Evolutionary conservation across 495 filamentous ascomycete species (phyloP), one percentile per base, ranked within the genome.

Genomic region (Friedmanniomyces endolithicus): DNA sequence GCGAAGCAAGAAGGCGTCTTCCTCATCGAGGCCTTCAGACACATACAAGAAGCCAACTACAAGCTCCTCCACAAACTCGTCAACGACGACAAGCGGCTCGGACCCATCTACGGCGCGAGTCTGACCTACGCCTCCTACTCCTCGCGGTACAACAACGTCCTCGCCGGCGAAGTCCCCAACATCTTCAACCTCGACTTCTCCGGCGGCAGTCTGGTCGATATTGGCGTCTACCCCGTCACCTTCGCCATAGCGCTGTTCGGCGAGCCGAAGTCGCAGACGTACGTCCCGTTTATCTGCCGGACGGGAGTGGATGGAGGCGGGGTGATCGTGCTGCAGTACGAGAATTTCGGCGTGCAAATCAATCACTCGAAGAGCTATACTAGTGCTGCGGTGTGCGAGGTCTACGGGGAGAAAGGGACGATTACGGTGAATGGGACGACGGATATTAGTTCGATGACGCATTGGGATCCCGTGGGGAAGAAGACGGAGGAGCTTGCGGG

Each of bases 291-390:
- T 25, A 65, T 60, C 22, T 59, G 65, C 19, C 24, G 27, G 33
- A 68, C 67, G n/a, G 68, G 67, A 1, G 65, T 60, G 14, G 68
- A 71, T 48, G 68, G 64, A 0, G 68, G 68, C 11, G 60, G 59
- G 0, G 43, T 68, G 12, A 37, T 68, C 34, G 33, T 68, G 9
- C 48, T 64, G 47, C 63, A 64, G n/a, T 65, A 68, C 39, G 65
- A 65, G 4, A 56, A 24, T 23, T 70, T 71, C 52, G 61, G 54
- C 31, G 66, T 71, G 39, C 46, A 50, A 24, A 60, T 65, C 53
- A 63, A 59, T 17, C 34, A 61, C 40, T 52, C 52, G 37, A 69
- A 71, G 50, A 48, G 62, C n/a, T 70, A 60, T 48, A 63, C 23
- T 14, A 60, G 52, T 22, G 33, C 52, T 1, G 59, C 63, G 31